Evolutionary conservation across 139 green algal genomes (phyloP).

Genomic region (Micractinium conductrix): DNA sequence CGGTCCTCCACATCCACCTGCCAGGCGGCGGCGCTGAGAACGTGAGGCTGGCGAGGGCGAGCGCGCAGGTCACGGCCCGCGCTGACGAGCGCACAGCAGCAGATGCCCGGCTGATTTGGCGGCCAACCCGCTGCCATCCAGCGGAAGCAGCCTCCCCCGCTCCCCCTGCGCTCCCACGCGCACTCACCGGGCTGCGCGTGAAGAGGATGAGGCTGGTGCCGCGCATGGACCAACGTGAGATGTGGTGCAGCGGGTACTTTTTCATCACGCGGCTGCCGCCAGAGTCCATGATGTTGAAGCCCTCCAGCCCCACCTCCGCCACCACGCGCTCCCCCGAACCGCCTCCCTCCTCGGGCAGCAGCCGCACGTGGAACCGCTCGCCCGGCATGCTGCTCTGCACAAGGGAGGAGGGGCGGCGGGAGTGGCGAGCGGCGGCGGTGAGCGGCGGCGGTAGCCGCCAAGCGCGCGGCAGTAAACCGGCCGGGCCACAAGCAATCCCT

Average conservation of each 20-base stretch:
- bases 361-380: constrained; percentile 38
- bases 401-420: too few relatives aligned
- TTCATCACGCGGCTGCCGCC: constrained; percentile 57
- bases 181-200: constrained; percentile 69
- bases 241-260: constrained; percentile 86
- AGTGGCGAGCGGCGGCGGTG: too few relatives aligned
- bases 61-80: background rate
- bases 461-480: too few relatives aligned
- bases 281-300: constrained; percentile 70
- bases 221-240: constrained; percentile 71
- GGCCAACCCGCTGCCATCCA: too few relatives aligned
- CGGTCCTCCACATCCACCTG: constrained; percentile 85
- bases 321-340: constrained; percentile 22
- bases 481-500: too few relatives aligned
- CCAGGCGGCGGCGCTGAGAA: background rate
- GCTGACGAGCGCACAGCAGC: too few relatives aligned
- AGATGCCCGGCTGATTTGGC: too few relatives aligned
- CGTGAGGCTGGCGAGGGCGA: background rate
- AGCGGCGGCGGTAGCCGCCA: too few relatives aligned
- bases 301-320: constrained; percentile 80
- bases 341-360: constrained; percentile 33
- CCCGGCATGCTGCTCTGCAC: too few relatives aligned
- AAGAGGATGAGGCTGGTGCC: constrained; percentile 78
- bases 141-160: too few relatives aligned
- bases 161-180: too few relatives aligned